Evolutionary conservation across 2,329 filamentous ascomycete species (phyloP).

Genomic region (Sarocladium strictum): DNA sequence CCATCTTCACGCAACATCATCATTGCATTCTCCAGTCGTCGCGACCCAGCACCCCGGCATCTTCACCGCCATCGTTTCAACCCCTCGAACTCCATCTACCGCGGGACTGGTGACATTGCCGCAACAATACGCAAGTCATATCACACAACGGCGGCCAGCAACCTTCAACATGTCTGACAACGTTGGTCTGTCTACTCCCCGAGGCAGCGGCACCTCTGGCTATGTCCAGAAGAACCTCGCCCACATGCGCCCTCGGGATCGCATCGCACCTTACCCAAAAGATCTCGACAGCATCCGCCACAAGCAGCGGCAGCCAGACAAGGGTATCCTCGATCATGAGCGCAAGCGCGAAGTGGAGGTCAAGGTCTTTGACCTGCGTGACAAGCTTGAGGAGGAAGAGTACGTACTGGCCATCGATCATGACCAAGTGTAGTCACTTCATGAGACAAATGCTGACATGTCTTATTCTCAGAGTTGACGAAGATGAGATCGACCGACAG

Average conservation of each 20-base stretch:
- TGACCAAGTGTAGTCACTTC: not conserved
- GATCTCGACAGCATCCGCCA: slow-evolving; percentile 66
- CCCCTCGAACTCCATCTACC: too few species aligned
- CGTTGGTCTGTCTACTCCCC: slow-evolving; percentile 89
- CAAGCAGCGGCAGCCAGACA: slow-evolving; percentile 77
- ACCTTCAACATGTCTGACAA: slow-evolving; percentile 75
- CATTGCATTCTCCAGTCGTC: not conserved
- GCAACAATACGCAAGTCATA: not conserved
- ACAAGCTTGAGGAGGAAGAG: slow-evolving; percentile 88
- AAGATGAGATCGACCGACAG: slow-evolving; percentile 80
- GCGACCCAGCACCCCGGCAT: not conserved
- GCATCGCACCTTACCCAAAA: slow-evolving; percentile 66
- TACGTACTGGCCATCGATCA: slow-evolving; percentile 33
- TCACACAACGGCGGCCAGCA: not conserved
- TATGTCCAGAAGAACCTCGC: slow-evolving; percentile 97
- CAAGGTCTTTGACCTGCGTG: slow-evolving; percentile 84
- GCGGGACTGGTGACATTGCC: not conserved
- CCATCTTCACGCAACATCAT: not conserved
- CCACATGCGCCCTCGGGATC: slow-evolving; percentile 78
- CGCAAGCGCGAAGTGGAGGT: slow-evolving; percentile 87
- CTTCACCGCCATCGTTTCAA: not conserved
- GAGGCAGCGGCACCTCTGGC: slow-evolving; percentile 92
- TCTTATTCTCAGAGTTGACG: slow-evolving; percentile 55
- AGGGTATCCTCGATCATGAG: slow-evolving; percentile 91
- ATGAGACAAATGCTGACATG: slow-evolving; percentile 11